Conservation (phyloP, 495 filamentous ascomycete species). For the Neurospora sp. region DNA sequence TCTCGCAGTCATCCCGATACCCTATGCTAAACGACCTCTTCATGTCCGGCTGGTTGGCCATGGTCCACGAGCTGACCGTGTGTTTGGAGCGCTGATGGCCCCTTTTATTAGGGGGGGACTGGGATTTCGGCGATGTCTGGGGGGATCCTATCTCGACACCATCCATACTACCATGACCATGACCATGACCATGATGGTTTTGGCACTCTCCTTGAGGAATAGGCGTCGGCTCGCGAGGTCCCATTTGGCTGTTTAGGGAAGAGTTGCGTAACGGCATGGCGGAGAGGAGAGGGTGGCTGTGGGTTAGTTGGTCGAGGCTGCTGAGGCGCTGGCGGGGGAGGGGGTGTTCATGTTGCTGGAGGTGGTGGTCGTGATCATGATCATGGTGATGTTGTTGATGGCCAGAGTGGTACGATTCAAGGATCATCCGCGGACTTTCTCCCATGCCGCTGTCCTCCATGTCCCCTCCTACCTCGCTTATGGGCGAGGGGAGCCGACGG, state of each 20-base stretch:
- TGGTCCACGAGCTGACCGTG: constrained; percentile 37
- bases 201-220: constrained; percentile 3
- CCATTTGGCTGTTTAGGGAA: not conserved
- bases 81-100: constrained; percentile 37
- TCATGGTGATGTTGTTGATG: constrained; percentile 11
- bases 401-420: constrained; percentile 18
- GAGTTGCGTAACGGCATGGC: constrained; percentile 10
- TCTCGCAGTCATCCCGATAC: constrained; percentile 76
- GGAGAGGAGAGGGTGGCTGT: constrained; percentile 26
- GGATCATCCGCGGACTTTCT: constrained; percentile 27
- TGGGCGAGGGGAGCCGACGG: constrained; percentile 58
- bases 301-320: constrained; percentile 15
- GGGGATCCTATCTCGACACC: constrained; percentile 7
- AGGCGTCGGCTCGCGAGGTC: not conserved
- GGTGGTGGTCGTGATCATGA: constrained; percentile 12
- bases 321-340: constrained; percentile 12
- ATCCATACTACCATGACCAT: constrained; percentile 14
- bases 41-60: constrained; percentile 38
- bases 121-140: constrained; percentile 16
- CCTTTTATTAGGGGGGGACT: constrained; percentile 21
- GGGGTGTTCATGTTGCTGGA: constrained; percentile 2
- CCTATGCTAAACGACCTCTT: constrained; percentile 73
- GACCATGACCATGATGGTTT: not conserved
- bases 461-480: constrained; percentile 51
- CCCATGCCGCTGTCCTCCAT: constrained; percentile 24